phyloP scores from a whole-genome alignment of 2,329 filamentous ascomycete species.

The Microcera coccophila region DNA sequence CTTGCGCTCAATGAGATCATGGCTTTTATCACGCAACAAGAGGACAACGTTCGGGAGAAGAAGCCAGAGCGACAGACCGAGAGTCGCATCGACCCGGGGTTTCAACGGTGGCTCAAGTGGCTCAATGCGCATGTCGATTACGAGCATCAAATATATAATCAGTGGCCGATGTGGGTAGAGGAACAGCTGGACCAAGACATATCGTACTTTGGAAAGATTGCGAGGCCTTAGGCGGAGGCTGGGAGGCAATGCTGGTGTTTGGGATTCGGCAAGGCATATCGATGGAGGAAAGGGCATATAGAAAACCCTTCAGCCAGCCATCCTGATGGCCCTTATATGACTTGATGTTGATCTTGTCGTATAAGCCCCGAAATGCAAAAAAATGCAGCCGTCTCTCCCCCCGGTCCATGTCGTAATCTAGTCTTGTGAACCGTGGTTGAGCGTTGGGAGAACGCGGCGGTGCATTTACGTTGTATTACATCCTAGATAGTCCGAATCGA shows the following conservation, averaged over 20 bases:
- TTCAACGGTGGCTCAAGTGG: conserved; percentile 48
- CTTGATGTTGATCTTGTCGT: too few relatives aligned
- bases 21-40: conserved; percentile 44
- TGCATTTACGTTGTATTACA: too few relatives aligned
- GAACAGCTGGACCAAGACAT: conserved; percentile 44
- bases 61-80: conserved; percentile 18
- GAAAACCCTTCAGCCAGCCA: too few relatives aligned
- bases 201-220: conserved; percentile 44
- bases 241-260: conserved; percentile 1
- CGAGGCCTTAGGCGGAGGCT: too few relatives aligned
- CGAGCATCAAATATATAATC: conserved; percentile 45
- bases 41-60: conserved; percentile 34
- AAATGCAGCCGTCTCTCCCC: too few relatives aligned
- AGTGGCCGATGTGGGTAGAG: conserved; percentile 55
- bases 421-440: too few relatives aligned
- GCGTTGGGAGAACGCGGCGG: too few relatives aligned
- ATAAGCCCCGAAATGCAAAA: too few relatives aligned
- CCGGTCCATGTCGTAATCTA: too few relatives aligned
- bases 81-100: conserved; percentile 39
- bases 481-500: too few relatives aligned
- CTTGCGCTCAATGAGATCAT: conserved; percentile 53
- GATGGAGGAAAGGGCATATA: conserved; percentile 2
- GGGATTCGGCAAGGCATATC: conserved; percentile 9
- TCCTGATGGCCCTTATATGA: too few relatives aligned
- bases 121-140: conserved; percentile 46